A percentile compares a stretch with the other conserved stretches of the same genome.
Conservation (phyloP, 2,329 filamentous ascomycete genomes). For the Aspergillus sp. region DNA sequence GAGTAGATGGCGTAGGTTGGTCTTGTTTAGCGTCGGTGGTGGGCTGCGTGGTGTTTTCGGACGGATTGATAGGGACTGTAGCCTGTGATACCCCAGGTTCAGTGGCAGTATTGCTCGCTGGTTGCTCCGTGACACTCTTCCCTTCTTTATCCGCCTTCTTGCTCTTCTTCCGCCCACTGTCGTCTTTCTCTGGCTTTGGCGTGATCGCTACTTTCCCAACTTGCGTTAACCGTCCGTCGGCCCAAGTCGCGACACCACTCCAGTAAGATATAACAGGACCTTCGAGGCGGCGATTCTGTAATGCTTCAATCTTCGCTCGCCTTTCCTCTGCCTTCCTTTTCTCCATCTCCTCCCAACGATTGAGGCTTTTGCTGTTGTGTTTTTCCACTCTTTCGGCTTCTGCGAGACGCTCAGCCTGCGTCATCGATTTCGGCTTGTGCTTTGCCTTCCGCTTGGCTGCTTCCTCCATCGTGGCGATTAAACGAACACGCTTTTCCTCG, state of each 20-base stretch:
- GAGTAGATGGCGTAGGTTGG: neutral
- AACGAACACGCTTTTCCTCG: constrained; percentile 47
- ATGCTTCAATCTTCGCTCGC: constrained; percentile 76
- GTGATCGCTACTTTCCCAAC: constrained; percentile 62
- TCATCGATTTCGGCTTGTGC: constrained; percentile 76
- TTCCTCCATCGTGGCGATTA: constrained; percentile 59
- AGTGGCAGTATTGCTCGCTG: constrained; percentile 13
- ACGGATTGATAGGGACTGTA: constrained; percentile 2
- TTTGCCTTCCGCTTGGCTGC: constrained; percentile 66
- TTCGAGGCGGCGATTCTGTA: constrained; percentile 81
- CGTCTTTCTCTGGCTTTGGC: constrained; percentile 42
- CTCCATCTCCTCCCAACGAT: constrained; percentile 91
- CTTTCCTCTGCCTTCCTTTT: constrained; percentile 83
- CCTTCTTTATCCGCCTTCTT: constrained; percentile 33
- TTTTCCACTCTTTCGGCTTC: constrained; percentile 83
- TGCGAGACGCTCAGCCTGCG: constrained; percentile 78
- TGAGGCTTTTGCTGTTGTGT: constrained; percentile 84
- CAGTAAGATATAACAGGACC: constrained; percentile 90
- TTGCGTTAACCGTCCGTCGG: constrained; percentile 70
- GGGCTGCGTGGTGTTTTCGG: constrained; percentile 7
- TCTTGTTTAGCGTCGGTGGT: constrained; percentile 12
- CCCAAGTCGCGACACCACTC: constrained; percentile 85
- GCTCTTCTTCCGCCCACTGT: constrained; percentile 46
- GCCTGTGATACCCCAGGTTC: constrained; percentile 10
- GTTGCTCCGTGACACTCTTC: constrained; percentile 23